Conservation (phyloP, 2,329 filamentous ascomycete genomes). For the Ophiostoma piceae region DNA sequence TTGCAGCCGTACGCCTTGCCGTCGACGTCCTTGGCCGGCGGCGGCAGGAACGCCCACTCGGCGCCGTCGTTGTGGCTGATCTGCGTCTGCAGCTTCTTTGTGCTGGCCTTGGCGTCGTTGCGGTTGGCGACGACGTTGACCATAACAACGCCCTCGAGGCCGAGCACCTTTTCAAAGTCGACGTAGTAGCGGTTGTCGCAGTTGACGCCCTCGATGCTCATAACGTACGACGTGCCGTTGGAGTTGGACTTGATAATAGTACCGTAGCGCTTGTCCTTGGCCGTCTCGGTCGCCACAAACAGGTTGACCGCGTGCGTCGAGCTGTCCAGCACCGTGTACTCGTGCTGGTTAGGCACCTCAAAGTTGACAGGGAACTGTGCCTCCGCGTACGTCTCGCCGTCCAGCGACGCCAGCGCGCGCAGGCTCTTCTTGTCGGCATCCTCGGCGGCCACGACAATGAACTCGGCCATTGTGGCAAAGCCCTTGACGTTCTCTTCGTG, state of each 20-base stretch:
- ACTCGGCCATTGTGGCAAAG: slow-evolving; percentile 94
- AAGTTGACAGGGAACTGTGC: slow-evolving; percentile 86
- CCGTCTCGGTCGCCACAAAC: slow-evolving; percentile 75
- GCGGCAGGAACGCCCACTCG: slow-evolving; percentile 71
- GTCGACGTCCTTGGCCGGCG: slow-evolving; percentile 66
- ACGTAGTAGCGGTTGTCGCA: slow-evolving; percentile 71
- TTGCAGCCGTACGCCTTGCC: slow-evolving; percentile 65
- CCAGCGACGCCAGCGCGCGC: slow-evolving; percentile 74
- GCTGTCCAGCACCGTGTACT: slow-evolving; percentile 91
- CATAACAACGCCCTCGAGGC: slow-evolving; percentile 81
- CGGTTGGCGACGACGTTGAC: slow-evolving; percentile 80
- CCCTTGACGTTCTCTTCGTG: slow-evolving; percentile 68
- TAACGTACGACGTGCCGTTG: slow-evolving; percentile 90
- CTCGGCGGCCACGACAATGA: slow-evolving; percentile 80
- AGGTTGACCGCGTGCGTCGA: slow-evolving; percentile 92
- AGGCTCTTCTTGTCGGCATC: slow-evolving; percentile 64
- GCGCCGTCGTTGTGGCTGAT: slow-evolving; percentile 97
- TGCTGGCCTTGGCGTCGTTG: slow-evolving; percentile 48
- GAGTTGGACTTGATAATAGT: slow-evolving; percentile 97
- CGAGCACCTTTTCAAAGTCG: slow-evolving; percentile 93
- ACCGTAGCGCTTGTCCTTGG: slow-evolving; percentile 64
- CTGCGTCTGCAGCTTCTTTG: slow-evolving; percentile 79
- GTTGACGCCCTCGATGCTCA: slow-evolving; percentile 78
- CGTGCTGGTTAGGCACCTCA: slow-evolving; percentile 67
- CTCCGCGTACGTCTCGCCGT: slow-evolving; percentile 74